These are phyloP conservation scores for Obelidium mucronatum DNA, from an alignment of 192 early-diverging fungal species.

Conservation along the genomic window DNA sequence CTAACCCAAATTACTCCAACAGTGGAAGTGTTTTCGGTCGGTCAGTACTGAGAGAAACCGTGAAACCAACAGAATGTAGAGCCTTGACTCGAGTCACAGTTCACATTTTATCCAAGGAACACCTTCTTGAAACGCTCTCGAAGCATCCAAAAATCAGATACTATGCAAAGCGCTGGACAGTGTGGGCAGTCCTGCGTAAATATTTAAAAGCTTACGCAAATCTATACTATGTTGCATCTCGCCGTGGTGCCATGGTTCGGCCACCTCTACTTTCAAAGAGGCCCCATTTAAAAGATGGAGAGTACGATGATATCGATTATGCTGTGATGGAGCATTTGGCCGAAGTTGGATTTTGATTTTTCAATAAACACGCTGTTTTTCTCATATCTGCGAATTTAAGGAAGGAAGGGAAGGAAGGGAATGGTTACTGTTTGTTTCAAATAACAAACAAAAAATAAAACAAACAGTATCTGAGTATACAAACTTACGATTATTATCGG, in stretches of 20 bases:
- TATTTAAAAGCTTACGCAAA: conserved; percentile 54
- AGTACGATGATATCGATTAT: conserved; percentile 58
- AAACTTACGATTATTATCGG: too few species aligned
- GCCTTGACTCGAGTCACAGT: conserved; percentile 53
- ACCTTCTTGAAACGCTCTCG: conserved; percentile 39
- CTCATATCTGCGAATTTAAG: too few species aligned
- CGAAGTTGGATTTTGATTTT: conserved; percentile 49
- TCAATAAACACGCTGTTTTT: not conserved
- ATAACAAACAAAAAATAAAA: too few species aligned
- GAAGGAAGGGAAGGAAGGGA: too few species aligned
- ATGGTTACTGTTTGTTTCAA: too few species aligned
- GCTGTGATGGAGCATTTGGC: conserved; percentile 57
- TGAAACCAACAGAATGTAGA: conserved; percentile 54
- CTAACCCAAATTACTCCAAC: too few species aligned
- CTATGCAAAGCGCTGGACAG: conserved; percentile 62
- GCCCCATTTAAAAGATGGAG: conserved; percentile 51
- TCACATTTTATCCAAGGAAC: conserved; percentile 38
- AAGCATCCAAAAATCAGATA: conserved; percentile 58
- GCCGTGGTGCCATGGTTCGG: conserved; percentile 48
- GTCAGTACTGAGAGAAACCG: conserved; percentile 50
- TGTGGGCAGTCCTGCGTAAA: conserved; percentile 52
- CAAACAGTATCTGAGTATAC: too few species aligned
- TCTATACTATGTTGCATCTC: conserved; percentile 57
- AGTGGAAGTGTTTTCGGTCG: conserved; percentile 55
- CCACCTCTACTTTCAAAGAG: conserved; percentile 52